phyloP scores from a whole-genome alignment of 306 rosid genomes.

The Hylodesmum podocarpum region DNA sequence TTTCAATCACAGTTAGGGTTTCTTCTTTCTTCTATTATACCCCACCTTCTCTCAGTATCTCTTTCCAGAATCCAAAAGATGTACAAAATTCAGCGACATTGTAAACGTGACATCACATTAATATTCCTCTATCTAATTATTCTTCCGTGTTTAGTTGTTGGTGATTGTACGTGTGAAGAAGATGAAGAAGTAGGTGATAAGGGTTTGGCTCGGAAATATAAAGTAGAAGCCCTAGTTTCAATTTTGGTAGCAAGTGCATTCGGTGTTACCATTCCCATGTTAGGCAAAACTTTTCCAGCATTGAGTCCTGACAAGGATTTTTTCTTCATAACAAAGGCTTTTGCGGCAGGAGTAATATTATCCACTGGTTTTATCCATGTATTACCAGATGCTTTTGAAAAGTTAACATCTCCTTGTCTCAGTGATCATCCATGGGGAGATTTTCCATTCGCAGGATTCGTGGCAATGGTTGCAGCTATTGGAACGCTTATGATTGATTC shows the following conservation, averaged over 20 bases:
- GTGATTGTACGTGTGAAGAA: slow-evolving; percentile 42
- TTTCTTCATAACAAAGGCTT: slow-evolving; percentile 51
- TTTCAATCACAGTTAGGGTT: too few relatives aligned
- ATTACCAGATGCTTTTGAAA: slow-evolving; percentile 46
- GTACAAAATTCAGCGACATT: background rate
- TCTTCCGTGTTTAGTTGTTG: background rate
- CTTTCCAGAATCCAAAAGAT: background rate
- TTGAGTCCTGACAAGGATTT: slow-evolving; percentile 37
- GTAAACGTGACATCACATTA: background rate
- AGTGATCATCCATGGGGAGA: slow-evolving; percentile 32
- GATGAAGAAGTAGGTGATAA: background rate
- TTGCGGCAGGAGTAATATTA: slow-evolving; percentile 49
- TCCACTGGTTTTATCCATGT: slow-evolving; percentile 49
- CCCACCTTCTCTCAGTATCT: background rate
- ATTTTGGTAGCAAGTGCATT: slow-evolving; percentile 39
- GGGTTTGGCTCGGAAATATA: background rate
- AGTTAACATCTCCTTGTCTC: slow-evolving; percentile 42
- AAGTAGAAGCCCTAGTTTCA: slow-evolving; percentile 18
- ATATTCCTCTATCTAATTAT: background rate
- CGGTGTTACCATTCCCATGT: slow-evolving; percentile 43
- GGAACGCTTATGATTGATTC: slow-evolving; percentile 53
- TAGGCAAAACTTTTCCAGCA: slow-evolving; percentile 32
- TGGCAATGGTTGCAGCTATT: slow-evolving; percentile 47
- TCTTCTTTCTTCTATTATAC: background rate
- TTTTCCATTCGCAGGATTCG: slow-evolving; percentile 49